These are phyloP conservation scores for Eucalyptus coolabah DNA, from an alignment of 345 rosid species.

Conservation along the genomic window DNA sequence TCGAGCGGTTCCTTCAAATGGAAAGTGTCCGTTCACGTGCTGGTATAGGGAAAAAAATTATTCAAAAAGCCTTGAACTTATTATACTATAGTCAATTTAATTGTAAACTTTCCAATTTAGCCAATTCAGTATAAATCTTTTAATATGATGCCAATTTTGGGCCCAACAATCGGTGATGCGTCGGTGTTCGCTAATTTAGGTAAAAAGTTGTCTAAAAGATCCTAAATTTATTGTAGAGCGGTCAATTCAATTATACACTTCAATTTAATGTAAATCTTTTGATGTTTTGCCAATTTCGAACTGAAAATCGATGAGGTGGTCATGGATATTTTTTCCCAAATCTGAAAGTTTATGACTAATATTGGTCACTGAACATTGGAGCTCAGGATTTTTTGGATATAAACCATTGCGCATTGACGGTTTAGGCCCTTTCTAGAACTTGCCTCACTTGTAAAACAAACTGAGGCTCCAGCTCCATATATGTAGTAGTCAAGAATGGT, in stretches of 20 bases:
- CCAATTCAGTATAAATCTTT: too few relatives aligned
- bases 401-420: rapidly evolving
- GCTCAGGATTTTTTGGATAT: background rate
- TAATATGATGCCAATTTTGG: too few relatives aligned
- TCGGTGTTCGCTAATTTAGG: too few relatives aligned
- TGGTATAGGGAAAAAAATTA: rapidly evolving
- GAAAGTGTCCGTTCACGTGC: background rate
- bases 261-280: background rate
- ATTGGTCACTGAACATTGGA: rapidly evolving
- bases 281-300: background rate
- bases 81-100: background rate
- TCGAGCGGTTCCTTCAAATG: background rate
- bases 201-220: background rate
- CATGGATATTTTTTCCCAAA: background rate
- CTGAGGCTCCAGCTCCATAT: background rate
- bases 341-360: rapidly evolving
- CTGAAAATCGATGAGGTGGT: background rate
- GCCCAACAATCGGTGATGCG: too few relatives aligned
- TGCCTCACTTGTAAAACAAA: background rate
- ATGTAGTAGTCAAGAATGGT: background rate
- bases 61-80: background rate
- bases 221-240: rapidly evolving
- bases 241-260: rapidly evolving
- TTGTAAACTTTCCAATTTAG: too few relatives aligned
- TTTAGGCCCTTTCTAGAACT: background rate